Evolutionary conservation across 495 filamentous ascomycete genomes (phyloP).

Genomic region (Echria macrotheca): DNA sequence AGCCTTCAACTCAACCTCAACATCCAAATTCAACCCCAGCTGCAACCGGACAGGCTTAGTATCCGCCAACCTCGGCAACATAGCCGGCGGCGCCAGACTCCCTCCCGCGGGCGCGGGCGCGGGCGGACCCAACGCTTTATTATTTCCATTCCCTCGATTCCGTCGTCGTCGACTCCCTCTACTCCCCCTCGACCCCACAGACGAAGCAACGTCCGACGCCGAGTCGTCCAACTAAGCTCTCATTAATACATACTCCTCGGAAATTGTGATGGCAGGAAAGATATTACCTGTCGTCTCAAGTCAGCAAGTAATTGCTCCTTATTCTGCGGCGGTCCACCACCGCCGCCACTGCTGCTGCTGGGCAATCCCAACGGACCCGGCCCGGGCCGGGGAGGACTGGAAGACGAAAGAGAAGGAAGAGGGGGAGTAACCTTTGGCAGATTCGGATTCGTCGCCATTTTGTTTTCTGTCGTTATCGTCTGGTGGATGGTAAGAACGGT

Average conservation of each 20-base stretch:
- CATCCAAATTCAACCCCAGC: slow-evolving; percentile 33
- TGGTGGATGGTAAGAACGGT: slow-evolving; percentile 43
- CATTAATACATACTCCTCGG: background rate
- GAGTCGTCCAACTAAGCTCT: slow-evolving; percentile 23
- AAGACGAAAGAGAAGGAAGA: too few species aligned
- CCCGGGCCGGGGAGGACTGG: slow-evolving; percentile 11
- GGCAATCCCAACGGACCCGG: too few species aligned
- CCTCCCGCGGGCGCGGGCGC: slow-evolving; percentile 14
- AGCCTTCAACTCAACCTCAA: slow-evolving; percentile 27
- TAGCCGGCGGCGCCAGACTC: slow-evolving; percentile 5
- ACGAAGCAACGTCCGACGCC: slow-evolving; percentile 21
- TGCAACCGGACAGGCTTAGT: slow-evolving; percentile 32
- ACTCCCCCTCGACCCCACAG: slow-evolving; percentile 23
- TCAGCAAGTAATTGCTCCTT: slow-evolving; percentile 25
- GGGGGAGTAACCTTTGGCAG: slow-evolving; percentile 26
- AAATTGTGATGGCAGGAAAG: background rate
- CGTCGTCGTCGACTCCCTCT: too few species aligned
- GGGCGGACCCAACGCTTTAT: slow-evolving; percentile 23
- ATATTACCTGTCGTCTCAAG: slow-evolving; percentile 24
- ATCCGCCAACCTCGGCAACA: slow-evolving; percentile 22
- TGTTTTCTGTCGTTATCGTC: slow-evolving; percentile 11
- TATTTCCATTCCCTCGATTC: slow-evolving; percentile 22
- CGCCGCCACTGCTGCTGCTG: too few species aligned
- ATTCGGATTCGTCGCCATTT: slow-evolving; percentile 24
- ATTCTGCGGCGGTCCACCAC: background rate